Base-by-base conservation (phyloP, 768 basidiomycete genomes). In the Kwoniella sp. region DNA sequence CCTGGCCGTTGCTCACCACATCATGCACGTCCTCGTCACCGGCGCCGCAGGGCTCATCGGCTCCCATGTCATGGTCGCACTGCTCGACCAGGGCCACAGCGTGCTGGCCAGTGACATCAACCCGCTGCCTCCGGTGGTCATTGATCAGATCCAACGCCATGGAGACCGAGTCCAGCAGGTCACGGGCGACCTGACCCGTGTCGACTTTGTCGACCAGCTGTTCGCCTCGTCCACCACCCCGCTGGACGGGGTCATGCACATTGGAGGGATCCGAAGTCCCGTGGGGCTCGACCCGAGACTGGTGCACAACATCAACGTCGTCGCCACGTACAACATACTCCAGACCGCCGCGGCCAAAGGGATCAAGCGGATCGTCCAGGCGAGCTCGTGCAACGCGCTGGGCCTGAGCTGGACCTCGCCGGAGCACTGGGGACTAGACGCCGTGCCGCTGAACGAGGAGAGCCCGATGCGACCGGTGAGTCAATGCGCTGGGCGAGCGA, bases 201-300 rank as follows among this genome's bases (percentile, higher is more conserved):
- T 39, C 19, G 42, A 27, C 12, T 29, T 27, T 5, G 42, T 66
- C 1, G 57, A 66, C 12, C 28, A 34, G 2, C 20, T 67, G 0
- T 62, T 66, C 42, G 34, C 41, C 5, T 9, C 38, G 15, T 10
- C 29, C 26, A 10, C 34, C 10, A 25, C 28, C 17, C 27, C 20
- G 5, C 44, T 62, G 39, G 60, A 67, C 19, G 67, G 60, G 4
- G 59, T 67, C 2, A 63, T 72, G 11, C 70, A 72, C 33, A 56
- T 72, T 17, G 65, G 54, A 3, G 70, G 65, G 1, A 62, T 72
- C n/a, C 65, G 65, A 1, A 29, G 53, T 48, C 70, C 70, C 11
- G 3, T 58, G 11, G 10, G 19, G 3, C 28, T 41, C n/a, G 65
- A 70, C 44, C 36, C 54, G 0, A 41, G 67, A 4, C 29, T 53